phyloP scores from a whole-genome alignment of 345 rosid species.

The Salix exigua region DNA sequence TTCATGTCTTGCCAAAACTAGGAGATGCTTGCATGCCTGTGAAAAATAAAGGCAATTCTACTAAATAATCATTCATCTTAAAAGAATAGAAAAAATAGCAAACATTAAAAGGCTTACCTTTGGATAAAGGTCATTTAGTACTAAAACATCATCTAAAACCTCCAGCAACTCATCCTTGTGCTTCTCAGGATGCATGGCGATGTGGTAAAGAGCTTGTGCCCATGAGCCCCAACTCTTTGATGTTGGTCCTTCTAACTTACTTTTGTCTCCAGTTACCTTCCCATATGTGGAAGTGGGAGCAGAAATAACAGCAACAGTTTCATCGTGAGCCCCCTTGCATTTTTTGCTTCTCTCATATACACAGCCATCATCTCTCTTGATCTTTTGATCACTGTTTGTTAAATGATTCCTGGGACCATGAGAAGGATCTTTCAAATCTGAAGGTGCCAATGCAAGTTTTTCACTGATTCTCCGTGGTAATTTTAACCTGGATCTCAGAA shows the following conservation, averaged over 20 bases:
- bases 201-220: constrained; percentile 70
- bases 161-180: constrained; percentile 59
- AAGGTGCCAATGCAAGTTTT: constrained; percentile 13
- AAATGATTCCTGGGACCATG: constrained; percentile 10
- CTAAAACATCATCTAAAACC: constrained; percentile 52
- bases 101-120: constrained; percentile 43
- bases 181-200: constrained; percentile 72
- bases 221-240: constrained; percentile 64
- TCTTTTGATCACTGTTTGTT: constrained; percentile 30
- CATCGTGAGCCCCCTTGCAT: constrained; percentile 42
- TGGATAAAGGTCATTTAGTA: constrained; percentile 73
- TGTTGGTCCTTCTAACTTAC: constrained; percentile 21
- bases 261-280: constrained; percentile 18
- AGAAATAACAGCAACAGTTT: constrained; percentile 12
- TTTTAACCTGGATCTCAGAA: constrained; percentile 35
- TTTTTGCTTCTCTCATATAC: constrained; percentile 49
- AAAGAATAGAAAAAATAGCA: not conserved
- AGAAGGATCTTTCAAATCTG: constrained; percentile 18
- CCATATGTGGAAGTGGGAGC: constrained; percentile 17
- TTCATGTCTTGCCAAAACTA: constrained; percentile 56
- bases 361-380: constrained; percentile 36
- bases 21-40: constrained; percentile 74
- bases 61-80: constrained; percentile 1
- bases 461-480: constrained; percentile 25
- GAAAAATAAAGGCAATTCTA: constrained; percentile 5